phyloP scores from a whole-genome alignment of 345 rosid species.

The Viola odorata region DNA sequence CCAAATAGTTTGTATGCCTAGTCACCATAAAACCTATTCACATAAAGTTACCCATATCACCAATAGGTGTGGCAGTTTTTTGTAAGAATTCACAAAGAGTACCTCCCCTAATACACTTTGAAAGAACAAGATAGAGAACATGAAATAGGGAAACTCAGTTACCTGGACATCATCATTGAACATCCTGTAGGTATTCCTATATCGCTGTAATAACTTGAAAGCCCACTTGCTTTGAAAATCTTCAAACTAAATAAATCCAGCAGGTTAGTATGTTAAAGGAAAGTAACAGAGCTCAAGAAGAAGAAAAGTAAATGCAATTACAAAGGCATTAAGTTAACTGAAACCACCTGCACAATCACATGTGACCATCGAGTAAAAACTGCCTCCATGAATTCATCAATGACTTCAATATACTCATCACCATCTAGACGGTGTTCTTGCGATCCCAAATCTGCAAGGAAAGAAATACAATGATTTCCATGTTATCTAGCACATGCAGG shows the following conservation, averaged over 20 bases:
- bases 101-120: no score
- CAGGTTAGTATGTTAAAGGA: conserved; percentile 1
- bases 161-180: conserved; percentile 99
- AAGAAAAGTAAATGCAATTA: neutral
- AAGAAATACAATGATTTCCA: conserved; percentile 13
- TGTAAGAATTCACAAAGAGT: no score
- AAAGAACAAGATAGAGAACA: no score
- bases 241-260: conserved; percentile 62
- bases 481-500: neutral
- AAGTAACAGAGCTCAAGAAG: neutral
- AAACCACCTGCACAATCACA: conserved; percentile 88
- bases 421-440: conserved; percentile 86
- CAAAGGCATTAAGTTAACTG: neutral
- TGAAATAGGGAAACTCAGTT: conserved; percentile 22
- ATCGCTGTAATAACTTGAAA: conserved; percentile 88
- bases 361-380: conserved; percentile 96
- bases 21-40: no score
- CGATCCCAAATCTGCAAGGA: conserved; percentile 74
- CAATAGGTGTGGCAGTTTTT: no score
- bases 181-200: conserved; percentile 77
- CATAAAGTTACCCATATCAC: no score
- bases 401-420: conserved; percentile 63
- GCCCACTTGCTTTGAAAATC: conserved; percentile 99
- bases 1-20: no score
- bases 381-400: conserved; percentile 98